Percentiles rank a stretch among this genome's conserved stretches.
These are phyloP conservation scores for Fusarium beomiforme DNA, from an alignment of 2,329 filamentous ascomycete genomes.

Conservation along the genomic window DNA sequence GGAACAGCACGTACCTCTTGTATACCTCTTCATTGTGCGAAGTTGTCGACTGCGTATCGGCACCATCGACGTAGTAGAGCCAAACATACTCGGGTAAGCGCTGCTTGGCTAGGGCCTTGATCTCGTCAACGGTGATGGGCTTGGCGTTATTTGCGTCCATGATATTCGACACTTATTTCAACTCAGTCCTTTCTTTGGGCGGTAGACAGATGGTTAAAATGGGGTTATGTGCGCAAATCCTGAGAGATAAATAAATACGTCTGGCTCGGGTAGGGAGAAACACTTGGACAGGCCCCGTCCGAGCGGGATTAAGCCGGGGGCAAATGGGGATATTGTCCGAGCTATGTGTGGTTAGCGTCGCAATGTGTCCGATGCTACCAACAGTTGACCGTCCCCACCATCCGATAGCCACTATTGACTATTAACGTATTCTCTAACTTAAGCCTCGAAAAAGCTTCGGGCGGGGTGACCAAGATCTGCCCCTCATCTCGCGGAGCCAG, in stretches of 20 bases:
- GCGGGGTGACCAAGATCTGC: background rate
- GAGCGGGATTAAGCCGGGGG: background rate
- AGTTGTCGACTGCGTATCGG: background rate
- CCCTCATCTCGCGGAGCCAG: background rate
- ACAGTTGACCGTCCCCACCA: too few species aligned
- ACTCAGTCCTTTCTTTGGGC: too few species aligned
- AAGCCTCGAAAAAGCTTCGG: background rate
- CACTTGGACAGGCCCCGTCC: background rate
- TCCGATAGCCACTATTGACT: too few species aligned
- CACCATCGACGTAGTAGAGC: background rate
- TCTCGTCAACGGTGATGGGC: background rate
- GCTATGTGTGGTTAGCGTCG: background rate
- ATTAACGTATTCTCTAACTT: too few species aligned
- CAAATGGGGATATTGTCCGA: background rate
- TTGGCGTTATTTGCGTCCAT: background rate
- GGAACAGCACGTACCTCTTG: background rate
- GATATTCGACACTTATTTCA: too few species aligned
- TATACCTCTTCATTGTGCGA: background rate
- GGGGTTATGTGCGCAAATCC: background rate
- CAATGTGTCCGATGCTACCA: background rate
- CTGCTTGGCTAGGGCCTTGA: background rate
- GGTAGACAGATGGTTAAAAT: fast-evolving
- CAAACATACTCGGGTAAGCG: background rate
- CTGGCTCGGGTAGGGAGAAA: fast-evolving
- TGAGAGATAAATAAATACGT: fast-evolving